Base-by-base conservation (phyloP, 345 rosid genomes). In the Euphorbia pulcherrima region DNA sequence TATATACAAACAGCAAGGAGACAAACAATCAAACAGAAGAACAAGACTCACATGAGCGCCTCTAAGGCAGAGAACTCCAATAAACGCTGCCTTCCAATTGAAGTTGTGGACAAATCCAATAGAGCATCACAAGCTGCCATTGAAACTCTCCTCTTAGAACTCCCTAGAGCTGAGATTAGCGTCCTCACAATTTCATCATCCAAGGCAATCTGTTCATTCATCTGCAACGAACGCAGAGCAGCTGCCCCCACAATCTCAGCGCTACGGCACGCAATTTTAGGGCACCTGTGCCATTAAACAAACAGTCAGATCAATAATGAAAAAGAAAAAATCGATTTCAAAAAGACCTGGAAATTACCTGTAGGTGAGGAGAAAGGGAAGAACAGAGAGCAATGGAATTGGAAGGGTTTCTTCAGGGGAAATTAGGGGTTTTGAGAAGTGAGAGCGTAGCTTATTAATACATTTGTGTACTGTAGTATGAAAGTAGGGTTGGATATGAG, bases 31-130 rank as follows among this genome's bases (percentile, higher is more conserved):
- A 26, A 8, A 20, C 14, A 1, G 13, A n/a, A 53, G 8, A 21
- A 62, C 53, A 65, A 61, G 56, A 79, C 83, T 80, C 77, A 86
- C 88, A 84, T 64, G 60, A 83, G 78, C 67, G 51, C 54, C 48
- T 78, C 61, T 73, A 81, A 64, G 53, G 84, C 84, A 16, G 78
- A 82, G 58, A 70, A 73, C 44, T 79, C 70, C 51, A 86, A 72
- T 24, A 84, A 47, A 16, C 78, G 72, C 27, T 67, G 75, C 61
- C 82, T 71, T 52, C 84, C 91, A n/a, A 72, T 21, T 26, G 55
- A 76, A 67, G 85, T 77, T 14, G 84, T 72, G 37, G 79, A 84
- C 68, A 84, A 69, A 80, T 86, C 91, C 79, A 80, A 72, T 48
- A 86, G 51, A 33, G 83, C 80, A 69, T 74, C 63, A 59, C 88